phyloP scores from a whole-genome alignment of 352 stramenopile species.

The Blastocystis sp. region DNA sequence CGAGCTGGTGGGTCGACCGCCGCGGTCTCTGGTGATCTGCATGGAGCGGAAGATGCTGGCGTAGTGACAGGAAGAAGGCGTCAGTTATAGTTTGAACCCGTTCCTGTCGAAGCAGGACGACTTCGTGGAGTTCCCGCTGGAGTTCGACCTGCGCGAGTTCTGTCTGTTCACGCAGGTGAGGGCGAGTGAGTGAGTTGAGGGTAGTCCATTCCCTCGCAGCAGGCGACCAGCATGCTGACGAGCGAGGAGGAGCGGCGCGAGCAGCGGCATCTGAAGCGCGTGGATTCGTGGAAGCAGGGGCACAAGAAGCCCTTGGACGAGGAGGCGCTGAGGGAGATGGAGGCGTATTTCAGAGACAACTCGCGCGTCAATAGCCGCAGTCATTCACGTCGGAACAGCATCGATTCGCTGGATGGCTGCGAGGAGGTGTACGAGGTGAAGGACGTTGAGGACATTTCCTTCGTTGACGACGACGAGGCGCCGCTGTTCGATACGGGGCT shows the following conservation, averaged over 20 bases:
- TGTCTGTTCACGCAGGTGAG: conserved; percentile 50
- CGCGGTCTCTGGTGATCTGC: not conserved
- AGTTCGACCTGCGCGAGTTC: conserved; percentile 57
- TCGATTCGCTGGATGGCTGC: conserved; percentile 23
- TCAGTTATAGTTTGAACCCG: not conserved
- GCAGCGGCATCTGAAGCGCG: conserved; percentile 28
- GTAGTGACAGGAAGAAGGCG: not conserved
- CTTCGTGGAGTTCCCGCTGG: conserved; percentile 57
- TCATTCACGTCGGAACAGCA: conserved; percentile 1
- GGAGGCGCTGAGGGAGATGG: not conserved
- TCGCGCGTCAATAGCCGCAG: not conserved
- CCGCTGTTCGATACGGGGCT: not conserved
- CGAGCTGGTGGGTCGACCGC: conserved; percentile 38
- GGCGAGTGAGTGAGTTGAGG: not conserved
- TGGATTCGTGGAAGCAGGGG: conserved; percentile 33
- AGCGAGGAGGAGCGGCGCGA: not conserved
- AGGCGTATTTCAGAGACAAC: conserved; percentile 14
- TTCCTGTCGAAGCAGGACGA: conserved; percentile 27
- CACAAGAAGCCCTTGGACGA: not conserved
- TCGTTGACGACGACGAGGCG: conserved; percentile 15
- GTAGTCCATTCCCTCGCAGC: conserved; percentile 19
- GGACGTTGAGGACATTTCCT: not conserved
- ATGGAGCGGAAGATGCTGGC: conserved; percentile 25
- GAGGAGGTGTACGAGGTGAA: conserved; percentile 56
- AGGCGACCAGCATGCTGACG: not conserved